Evolutionary conservation across 345 rosid species (phyloP).

Genomic region (Dipteronia sinensis): DNA sequence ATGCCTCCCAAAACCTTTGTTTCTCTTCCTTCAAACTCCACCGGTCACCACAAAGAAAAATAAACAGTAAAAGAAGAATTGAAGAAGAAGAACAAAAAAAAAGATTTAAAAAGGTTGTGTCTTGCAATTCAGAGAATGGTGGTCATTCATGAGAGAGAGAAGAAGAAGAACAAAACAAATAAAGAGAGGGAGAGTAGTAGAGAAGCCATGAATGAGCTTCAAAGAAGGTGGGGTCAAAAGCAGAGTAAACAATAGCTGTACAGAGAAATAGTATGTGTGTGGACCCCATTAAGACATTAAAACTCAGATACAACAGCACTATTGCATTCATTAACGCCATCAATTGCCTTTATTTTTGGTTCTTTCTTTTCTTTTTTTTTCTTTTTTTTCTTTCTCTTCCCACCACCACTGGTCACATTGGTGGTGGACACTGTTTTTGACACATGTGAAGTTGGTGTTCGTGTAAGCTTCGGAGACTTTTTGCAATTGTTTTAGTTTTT

Average conservation of each 20-base stretch:
- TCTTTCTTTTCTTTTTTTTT: neutral
- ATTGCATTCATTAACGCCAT: constrained; percentile 35
- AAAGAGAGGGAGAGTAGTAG: constrained; percentile 14
- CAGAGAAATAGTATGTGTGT: neutral
- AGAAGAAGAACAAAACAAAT: neutral
- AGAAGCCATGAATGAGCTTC: constrained; percentile 36
- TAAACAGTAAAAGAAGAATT: neutral
- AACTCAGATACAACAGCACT: constrained; percentile 22
- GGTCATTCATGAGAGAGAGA: neutral
- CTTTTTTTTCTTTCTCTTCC: neutral
- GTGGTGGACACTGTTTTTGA: neutral
- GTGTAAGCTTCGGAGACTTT: too few species aligned
- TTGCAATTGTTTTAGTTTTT: too few species aligned
- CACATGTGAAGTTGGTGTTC: neutral
- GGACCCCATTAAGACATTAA: constrained; percentile 26
- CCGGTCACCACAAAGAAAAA: neutral
- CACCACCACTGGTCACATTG: neutral
- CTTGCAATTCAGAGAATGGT: constrained; percentile 25
- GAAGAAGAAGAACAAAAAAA: neutral
- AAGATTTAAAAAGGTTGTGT: constrained; percentile 8
- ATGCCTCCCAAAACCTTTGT: constrained; percentile 22
- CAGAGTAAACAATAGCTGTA: constrained; percentile 30
- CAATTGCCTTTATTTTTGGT: constrained; percentile 12
- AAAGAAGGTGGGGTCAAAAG: constrained; percentile 36
- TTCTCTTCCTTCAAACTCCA: neutral